Conservation (phyloP, 805 yeast species). For the Saccharomycopsis fodiens region DNA sequence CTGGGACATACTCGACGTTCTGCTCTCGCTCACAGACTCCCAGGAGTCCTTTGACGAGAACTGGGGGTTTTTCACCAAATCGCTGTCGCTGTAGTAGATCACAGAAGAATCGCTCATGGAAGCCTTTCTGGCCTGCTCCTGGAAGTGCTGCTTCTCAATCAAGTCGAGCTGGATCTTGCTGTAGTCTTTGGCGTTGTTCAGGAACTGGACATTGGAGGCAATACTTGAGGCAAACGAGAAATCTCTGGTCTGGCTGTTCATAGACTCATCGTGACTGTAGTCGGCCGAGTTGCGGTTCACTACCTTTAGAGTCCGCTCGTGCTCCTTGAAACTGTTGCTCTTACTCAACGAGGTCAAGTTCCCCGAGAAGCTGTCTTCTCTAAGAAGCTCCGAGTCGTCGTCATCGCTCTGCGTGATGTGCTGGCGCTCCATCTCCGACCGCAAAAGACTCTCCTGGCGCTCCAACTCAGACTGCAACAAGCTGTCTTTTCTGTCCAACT, state of each 20-base stretch:
- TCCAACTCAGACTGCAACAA: not conserved
- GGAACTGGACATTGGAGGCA: slow-evolving; percentile 19
- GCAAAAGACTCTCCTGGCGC: not conserved
- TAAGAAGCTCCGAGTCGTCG: not conserved
- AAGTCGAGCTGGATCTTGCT: slow-evolving; percentile 6
- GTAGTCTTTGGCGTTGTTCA: slow-evolving; percentile 6
- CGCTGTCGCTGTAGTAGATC: slow-evolving; percentile 18
- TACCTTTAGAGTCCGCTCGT: not conserved
- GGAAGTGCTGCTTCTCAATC: not conserved
- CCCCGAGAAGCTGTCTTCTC: not conserved
- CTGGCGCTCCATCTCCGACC: not conserved
- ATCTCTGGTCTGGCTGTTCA: slow-evolving; percentile 1
- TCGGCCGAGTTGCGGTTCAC: not conserved
- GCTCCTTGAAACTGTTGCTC: not conserved
- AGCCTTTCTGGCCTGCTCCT: not conserved
- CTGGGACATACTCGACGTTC: not conserved
- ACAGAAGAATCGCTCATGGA: slow-evolving; percentile 13
- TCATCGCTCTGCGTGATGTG: not conserved
- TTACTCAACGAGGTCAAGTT: not conserved
- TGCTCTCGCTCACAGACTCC: slow-evolving; percentile 12
- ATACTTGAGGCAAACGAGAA: slow-evolving; percentile 20
- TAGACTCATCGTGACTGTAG: not conserved
- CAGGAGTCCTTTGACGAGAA: slow-evolving; percentile 5
- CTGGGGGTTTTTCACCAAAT: slow-evolving; percentile 15
- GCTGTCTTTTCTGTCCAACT: not conserved